Percentiles rank a stretch among this genome's conserved stretches.
Evolutionary conservation across 2,329 filamentous ascomycete species (phyloP).

Genomic region (Colletotrichum orbiculare): DNA sequence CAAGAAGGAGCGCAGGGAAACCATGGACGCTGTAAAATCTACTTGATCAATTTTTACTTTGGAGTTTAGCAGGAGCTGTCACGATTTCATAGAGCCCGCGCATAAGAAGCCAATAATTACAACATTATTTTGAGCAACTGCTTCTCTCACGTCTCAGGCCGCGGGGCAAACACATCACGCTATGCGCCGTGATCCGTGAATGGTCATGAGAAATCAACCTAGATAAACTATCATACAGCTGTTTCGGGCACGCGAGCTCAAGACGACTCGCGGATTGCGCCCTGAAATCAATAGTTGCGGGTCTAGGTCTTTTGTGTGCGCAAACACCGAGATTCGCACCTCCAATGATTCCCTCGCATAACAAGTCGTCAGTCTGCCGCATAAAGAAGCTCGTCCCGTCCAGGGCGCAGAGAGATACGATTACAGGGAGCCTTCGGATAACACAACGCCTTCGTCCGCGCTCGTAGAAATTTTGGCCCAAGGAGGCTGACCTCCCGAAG

Average conservation of each 20-base stretch:
- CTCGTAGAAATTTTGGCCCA: conserved; percentile 24
- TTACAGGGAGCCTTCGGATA: conserved; percentile 36
- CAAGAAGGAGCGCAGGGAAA: conserved; percentile 29
- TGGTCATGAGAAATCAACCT: conserved; percentile 25
- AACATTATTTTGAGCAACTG: too few species aligned
- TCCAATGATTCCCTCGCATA: conserved; percentile 26
- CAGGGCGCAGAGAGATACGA: conserved; percentile 38
- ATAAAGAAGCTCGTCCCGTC: conserved; percentile 27
- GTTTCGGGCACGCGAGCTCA: conserved; percentile 23
- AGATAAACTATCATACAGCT: conserved; percentile 32
- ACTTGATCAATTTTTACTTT: not conserved
- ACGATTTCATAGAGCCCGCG: too few species aligned
- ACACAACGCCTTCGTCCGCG: conserved; percentile 37
- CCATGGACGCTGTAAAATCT: not conserved
- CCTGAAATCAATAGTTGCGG: conserved; percentile 31
- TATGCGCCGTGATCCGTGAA: not conserved
- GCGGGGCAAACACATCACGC: too few species aligned
- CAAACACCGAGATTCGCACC: conserved; percentile 29
- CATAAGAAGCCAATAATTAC: too few species aligned
- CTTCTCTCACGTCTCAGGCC: too few species aligned
- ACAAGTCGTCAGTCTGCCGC: conserved; percentile 27
- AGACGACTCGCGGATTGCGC: conserved; percentile 13
- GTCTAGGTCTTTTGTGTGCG: conserved; percentile 28
- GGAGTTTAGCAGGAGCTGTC: not conserved
- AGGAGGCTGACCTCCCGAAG: conserved; percentile 6